Evolutionary conservation across 2,329 filamentous ascomycete genomes (phyloP).

Genomic region (Fusarium haematococcum): DNA sequence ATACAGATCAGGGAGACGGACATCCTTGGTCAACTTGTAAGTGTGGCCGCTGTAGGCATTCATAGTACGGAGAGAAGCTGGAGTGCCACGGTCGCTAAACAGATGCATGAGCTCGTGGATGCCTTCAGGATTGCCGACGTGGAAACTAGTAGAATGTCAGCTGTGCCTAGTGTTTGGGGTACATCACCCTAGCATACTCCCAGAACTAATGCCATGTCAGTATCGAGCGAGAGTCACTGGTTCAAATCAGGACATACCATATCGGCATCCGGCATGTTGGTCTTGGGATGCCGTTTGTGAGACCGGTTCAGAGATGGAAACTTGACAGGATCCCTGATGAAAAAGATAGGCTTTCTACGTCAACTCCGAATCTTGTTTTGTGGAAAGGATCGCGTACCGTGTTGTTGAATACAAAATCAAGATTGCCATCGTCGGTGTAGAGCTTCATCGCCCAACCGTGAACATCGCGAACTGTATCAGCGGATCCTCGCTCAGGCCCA

Average conservation of each 20-base stretch:
- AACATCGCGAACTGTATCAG: constrained; percentile 76
- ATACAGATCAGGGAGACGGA: neutral
- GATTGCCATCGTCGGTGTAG: constrained; percentile 78
- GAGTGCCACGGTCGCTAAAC: constrained; percentile 75
- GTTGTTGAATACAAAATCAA: constrained; percentile 82
- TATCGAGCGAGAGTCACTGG: neutral
- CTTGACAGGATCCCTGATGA: constrained; percentile 79
- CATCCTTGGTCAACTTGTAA: constrained; percentile 71
- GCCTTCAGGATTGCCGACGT: constrained; percentile 71
- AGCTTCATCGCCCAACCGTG: constrained; percentile 71
- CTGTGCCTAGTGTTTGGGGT: neutral
- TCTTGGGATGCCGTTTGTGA: constrained; percentile 81
- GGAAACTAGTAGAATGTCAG: constrained; percentile 42
- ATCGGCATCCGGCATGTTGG: constrained; percentile 42
- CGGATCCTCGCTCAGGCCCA: constrained; percentile 73
- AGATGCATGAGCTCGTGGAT: constrained; percentile 63
- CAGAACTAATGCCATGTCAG: neutral
- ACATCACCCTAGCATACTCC: neutral
- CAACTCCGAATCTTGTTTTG: neutral
- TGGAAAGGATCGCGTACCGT: constrained; percentile 52
- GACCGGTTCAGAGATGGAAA: constrained; percentile 83
- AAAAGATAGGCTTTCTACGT: constrained; percentile 71
- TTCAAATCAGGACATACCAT: neutral
- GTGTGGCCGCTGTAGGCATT: constrained; percentile 77
- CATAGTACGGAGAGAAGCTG: constrained; percentile 74